Evolutionary conservation across 495 filamentous ascomycete species (phyloP).

Genomic region (Bombardia bombarda): DNA sequence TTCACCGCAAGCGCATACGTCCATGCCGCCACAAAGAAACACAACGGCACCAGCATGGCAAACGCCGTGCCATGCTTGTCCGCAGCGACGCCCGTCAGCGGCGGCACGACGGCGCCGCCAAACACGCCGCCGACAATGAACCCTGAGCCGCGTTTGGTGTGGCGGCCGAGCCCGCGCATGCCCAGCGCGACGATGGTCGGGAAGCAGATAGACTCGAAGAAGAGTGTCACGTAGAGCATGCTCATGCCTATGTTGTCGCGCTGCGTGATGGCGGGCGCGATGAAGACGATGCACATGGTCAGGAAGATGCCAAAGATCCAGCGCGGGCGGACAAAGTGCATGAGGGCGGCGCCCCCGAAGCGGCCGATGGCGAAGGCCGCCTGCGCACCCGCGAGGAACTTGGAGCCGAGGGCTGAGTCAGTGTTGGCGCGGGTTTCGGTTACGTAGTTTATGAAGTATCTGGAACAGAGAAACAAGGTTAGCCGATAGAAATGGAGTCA

Average conservation of each 20-base stretch:
- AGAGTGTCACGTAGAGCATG: conserved; percentile 57
- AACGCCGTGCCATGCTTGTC: conserved; percentile 32
- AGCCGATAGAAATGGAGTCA: too few species aligned
- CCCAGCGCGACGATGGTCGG: conserved; percentile 63
- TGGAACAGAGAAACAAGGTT: not conserved
- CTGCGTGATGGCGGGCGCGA: conserved; percentile 45
- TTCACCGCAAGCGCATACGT: conserved; percentile 37
- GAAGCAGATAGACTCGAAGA: conserved; percentile 65
- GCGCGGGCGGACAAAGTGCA: conserved; percentile 43
- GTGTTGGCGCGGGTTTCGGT: conserved; percentile 12
- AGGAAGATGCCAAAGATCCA: conserved; percentile 44
- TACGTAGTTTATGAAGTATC: conserved; percentile 39
- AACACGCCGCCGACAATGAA: conserved; percentile 56
- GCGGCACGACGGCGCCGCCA: conserved; percentile 58
- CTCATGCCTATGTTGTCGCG: conserved; percentile 45
- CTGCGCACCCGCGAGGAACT: conserved; percentile 58
- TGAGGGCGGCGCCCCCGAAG: conserved; percentile 48
- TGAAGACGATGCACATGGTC: conserved; percentile 48
- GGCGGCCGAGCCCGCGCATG: conserved; percentile 59
- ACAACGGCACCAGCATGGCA: conserved; percentile 36
- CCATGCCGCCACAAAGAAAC: conserved; percentile 34
- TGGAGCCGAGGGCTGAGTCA: conserved; percentile 23
- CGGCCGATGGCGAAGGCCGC: conserved; percentile 58
- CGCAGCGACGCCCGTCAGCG: conserved; percentile 51
- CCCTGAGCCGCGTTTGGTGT: conserved; percentile 62